Base-by-base conservation (phyloP, 164 flowering plant species). In the Berberis thunbergii region DNA sequence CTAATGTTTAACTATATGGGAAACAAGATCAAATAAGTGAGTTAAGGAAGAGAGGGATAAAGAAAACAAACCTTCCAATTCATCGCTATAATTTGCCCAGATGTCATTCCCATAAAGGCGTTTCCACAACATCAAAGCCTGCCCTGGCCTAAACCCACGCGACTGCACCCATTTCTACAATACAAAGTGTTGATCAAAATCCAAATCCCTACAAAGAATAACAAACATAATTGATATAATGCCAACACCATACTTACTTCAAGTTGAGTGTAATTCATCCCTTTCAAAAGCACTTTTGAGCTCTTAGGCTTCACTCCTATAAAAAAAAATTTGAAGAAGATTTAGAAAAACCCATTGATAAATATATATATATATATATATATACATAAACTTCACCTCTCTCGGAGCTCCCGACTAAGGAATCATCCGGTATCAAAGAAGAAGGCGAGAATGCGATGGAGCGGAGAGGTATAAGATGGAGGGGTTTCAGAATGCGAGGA, bases 111-210 rank as follows among this genome's bases (percentile, higher is more conserved):
- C 89, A 72, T 93, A 93, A 4, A 93, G 70, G 38, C 84, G 86
- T 74, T 88, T 93, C 98, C 98, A 93, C 45, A 93, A 69, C 98
- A 93, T 93, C 75, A 90, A 57, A 52, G 96, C 98, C 74, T 93
- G 98, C 26, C 85, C 91, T 40, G 98, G 84, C 68, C 97, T 81
- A 72, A 67, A 93, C 12, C 98, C 97, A 60, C 78, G 84, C 12
- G 89, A 83, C 49, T 79, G 84, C 67, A 90, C 92, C 98, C 98
- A 93, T 69, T 80, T 80, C 97, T 91, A 85, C 11, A 26, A 5
- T 8, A 58, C 41, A 13, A 7, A 40, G 7, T 0, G 38, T 10
- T 10, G 3, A 7, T 52, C 11, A 52, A 52, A 10, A 49, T 7
- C 10, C 8, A 13, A 49, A 70, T 3, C 41, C 9, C 56, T 26